Conservation (phyloP, 345 rosid genomes). For the Arabis alpina region DNA sequence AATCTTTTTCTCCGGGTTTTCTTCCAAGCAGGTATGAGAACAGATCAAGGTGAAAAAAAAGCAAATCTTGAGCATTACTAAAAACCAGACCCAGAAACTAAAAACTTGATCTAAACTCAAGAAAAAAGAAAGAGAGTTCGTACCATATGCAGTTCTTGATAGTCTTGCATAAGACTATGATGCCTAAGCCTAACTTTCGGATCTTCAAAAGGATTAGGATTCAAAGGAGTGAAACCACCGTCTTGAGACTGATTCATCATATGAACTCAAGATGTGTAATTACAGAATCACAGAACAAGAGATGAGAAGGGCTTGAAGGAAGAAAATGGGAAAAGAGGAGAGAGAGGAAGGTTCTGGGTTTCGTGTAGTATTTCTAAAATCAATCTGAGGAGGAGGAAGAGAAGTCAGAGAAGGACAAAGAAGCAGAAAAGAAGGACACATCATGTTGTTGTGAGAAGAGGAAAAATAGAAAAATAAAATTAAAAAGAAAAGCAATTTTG, state of each 20-base stretch:
- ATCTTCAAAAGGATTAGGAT: slow-evolving; percentile 42
- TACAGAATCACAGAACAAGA: slow-evolving; percentile 25
- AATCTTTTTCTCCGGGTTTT: neutral
- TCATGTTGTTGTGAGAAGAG: slow-evolving; percentile 38
- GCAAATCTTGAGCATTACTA: slow-evolving; percentile 16
- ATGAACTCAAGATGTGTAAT: slow-evolving; percentile 20
- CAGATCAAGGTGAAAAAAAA: slow-evolving; percentile 32
- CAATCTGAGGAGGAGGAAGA: slow-evolving; percentile 25
- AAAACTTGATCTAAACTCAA: slow-evolving; percentile 33
- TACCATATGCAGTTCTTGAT: slow-evolving; percentile 61
- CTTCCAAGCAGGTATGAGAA: slow-evolving; percentile 3
- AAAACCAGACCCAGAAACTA: slow-evolving; percentile 27
- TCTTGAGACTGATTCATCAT: slow-evolving; percentile 53
- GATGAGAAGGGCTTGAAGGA: neutral
- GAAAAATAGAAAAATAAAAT: neutral
- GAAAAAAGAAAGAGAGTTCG: slow-evolving; percentile 9
- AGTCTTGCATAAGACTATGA: slow-evolving; percentile 71
- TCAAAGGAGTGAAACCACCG: slow-evolving; percentile 36
- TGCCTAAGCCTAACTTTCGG: slow-evolving; percentile 55
- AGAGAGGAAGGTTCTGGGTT: slow-evolving; percentile 42
- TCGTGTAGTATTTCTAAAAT: slow-evolving; percentile 33
- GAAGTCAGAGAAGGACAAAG: slow-evolving; percentile 48
- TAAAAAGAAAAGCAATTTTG: slow-evolving; percentile 13
- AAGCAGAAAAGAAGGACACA: slow-evolving; percentile 46
- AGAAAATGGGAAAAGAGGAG: neutral